Conservation (phyloP, 768 basidiomycete species). For the Suillus spraguei region DNA sequence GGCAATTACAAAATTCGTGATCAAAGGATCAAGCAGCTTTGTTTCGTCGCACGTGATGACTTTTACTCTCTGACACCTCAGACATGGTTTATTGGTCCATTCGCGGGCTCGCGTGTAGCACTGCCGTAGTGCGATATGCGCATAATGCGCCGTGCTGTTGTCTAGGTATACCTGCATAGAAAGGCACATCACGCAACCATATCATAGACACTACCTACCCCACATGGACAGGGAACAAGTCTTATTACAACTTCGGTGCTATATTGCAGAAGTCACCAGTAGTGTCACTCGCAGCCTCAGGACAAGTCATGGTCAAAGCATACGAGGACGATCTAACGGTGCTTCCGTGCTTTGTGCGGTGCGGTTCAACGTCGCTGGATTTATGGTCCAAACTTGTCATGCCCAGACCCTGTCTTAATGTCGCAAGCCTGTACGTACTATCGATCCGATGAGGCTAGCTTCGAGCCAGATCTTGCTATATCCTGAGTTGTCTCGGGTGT, state of each 20-base stretch:
- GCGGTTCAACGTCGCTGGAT: neutral
- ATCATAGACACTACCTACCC: neutral
- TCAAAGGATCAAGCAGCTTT: conserved; percentile 7
- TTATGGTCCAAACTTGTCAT: neutral
- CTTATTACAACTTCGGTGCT: neutral
- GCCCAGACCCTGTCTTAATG: neutral
- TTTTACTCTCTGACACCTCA: neutral
- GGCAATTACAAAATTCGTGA: conserved; percentile 1
- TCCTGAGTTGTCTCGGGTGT: conserved; percentile 3
- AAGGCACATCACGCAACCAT: neutral
- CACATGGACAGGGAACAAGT: conserved; percentile 1
- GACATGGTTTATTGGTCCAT: conserved; percentile 10
- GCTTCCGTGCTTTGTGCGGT: conserved; percentile 15
- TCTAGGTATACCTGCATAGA: neutral
- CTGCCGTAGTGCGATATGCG: neutral
- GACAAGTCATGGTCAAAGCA: conserved; percentile 9
- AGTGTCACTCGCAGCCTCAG: neutral
- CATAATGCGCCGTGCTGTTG: neutral
- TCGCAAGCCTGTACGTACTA: neutral
- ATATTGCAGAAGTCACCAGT: neutral
- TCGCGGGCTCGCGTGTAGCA: conserved; percentile 7
- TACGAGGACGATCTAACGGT: conserved; percentile 12
- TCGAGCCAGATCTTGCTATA: conserved; percentile 3
- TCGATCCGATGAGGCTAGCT: conserved; percentile 6
- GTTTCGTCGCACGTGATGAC: conserved; percentile 1